Evolutionary conservation across 352 stramenopile species (phyloP).

Genomic region (Globisporangium mamillatum): DNA sequence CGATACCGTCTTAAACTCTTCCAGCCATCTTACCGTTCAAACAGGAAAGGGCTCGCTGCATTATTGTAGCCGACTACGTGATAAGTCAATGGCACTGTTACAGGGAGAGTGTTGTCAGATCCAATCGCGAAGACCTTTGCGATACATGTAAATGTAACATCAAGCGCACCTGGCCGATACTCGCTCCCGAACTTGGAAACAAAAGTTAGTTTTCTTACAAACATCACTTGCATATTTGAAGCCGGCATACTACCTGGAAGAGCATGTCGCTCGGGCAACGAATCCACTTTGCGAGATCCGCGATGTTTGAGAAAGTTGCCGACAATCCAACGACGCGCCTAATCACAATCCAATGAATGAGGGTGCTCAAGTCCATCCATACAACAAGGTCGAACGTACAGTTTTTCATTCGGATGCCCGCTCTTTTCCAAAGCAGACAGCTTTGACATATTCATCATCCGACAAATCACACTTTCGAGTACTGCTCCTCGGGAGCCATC

Average conservation of each 20-base stretch:
- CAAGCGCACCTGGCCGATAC: slow-evolving; percentile 31
- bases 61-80: slow-evolving; percentile 30
- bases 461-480: slow-evolving; percentile 33
- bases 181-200: slow-evolving; percentile 36
- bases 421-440: slow-evolving; percentile 9
- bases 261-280: slow-evolving; percentile 22
- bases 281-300: slow-evolving; percentile 33
- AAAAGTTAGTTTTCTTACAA: background rate
- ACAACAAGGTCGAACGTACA: slow-evolving; percentile 18
- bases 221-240: background rate
- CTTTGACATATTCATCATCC: slow-evolving; percentile 35
- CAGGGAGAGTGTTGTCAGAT: background rate
- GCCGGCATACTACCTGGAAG: slow-evolving; percentile 17
- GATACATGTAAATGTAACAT: too few relatives aligned
- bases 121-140: too few relatives aligned
- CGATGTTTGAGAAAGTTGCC: slow-evolving; percentile 34
- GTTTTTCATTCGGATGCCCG: slow-evolving; percentile 18
- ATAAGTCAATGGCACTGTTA: slow-evolving; percentile 27
- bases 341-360: background rate
- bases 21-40: slow-evolving; percentile 26
- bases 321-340: slow-evolving; percentile 40
- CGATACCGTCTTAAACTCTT: background rate
- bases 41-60: slow-evolving; percentile 29
- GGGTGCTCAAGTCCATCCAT: background rate
- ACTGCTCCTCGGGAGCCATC: slow-evolving; percentile 24